phyloP scores from a whole-genome alignment of 2,329 filamentous ascomycete genomes.

The Diaporthe eres region DNA sequence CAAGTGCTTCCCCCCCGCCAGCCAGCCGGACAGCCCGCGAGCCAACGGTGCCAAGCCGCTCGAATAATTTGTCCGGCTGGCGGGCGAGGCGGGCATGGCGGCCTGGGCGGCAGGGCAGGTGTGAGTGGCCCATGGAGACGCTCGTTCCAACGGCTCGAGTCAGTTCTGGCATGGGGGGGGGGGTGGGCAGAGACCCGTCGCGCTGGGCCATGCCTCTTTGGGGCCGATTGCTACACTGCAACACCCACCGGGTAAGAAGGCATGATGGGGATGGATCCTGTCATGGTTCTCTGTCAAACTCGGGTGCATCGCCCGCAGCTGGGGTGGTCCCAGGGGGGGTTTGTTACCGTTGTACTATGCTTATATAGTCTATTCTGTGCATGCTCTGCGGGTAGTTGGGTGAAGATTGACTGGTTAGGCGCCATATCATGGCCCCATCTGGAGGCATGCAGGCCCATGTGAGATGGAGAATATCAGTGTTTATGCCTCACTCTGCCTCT shows the following conservation, averaged over 20 bases:
- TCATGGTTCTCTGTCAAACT: conserved; percentile 29
- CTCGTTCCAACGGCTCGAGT: conserved; percentile 21
- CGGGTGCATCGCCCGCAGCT: conserved; percentile 18
- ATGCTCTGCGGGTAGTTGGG: not conserved
- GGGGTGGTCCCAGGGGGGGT: not conserved
- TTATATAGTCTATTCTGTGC: not conserved
- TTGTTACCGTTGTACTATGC: not conserved
- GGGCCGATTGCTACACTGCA: conserved; percentile 4
- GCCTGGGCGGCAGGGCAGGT: not conserved
- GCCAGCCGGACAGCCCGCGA: too few relatives aligned
- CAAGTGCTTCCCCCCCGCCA: not conserved
- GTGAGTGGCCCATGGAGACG: too few relatives aligned
- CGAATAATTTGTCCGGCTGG: not conserved
- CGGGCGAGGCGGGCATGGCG: not conserved
- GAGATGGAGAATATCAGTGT: not conserved
- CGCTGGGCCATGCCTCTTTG: conserved; percentile 20
- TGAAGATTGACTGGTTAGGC: not conserved
- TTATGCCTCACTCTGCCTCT: not conserved
- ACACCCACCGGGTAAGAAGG: not conserved
- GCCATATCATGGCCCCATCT: not conserved
- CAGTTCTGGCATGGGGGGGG: conserved; percentile 16
- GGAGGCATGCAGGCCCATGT: not conserved
- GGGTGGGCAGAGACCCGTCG: not conserved
- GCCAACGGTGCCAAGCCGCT: conserved; percentile 16
- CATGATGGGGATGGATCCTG: conserved; percentile 16